Evolutionary conservation across 176 grass and related monocot genomes (phyloP).

Genomic region (Oryza punctata): DNA sequence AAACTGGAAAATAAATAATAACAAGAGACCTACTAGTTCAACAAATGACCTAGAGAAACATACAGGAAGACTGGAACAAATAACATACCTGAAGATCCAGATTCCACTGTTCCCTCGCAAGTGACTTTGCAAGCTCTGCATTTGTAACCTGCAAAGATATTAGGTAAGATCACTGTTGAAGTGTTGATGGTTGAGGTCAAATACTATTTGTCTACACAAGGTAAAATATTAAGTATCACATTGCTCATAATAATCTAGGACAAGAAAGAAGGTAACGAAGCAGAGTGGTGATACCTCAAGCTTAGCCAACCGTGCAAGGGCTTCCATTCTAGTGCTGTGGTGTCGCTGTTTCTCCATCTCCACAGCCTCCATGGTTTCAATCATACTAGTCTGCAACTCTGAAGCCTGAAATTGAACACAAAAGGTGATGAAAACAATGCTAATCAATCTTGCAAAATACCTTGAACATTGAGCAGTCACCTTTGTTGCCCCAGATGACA

Average conservation of each 20-base stretch:
- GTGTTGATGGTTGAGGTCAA: constrained; percentile 3
- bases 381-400: constrained; percentile 93
- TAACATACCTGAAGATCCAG: constrained; percentile 76
- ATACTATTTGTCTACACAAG: constrained; percentile 5
- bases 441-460: constrained; percentile 17
- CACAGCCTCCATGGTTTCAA: constrained; percentile 87
- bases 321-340: constrained; percentile 95
- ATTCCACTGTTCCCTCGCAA: constrained; percentile 82
- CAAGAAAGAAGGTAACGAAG: not conserved
- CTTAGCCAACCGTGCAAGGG: constrained; percentile 66
- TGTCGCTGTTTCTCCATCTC: constrained; percentile 86
- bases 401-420: constrained; percentile 69
- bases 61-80: constrained; percentile 20
- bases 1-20: constrained; percentile 22
- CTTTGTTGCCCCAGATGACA: not conserved
- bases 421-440: constrained; percentile 9
- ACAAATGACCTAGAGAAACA: constrained; percentile 16
- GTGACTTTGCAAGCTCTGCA: constrained; percentile 78
- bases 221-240: not conserved
- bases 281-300: constrained; percentile 64
- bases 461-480: not conserved
- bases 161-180: constrained; percentile 27
- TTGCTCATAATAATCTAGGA: not conserved
- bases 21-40: not conserved
- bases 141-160: constrained; percentile 63